phyloP scores from a whole-genome alignment of 768 basidiomycete species.

The Tricholoma sp. region DNA sequence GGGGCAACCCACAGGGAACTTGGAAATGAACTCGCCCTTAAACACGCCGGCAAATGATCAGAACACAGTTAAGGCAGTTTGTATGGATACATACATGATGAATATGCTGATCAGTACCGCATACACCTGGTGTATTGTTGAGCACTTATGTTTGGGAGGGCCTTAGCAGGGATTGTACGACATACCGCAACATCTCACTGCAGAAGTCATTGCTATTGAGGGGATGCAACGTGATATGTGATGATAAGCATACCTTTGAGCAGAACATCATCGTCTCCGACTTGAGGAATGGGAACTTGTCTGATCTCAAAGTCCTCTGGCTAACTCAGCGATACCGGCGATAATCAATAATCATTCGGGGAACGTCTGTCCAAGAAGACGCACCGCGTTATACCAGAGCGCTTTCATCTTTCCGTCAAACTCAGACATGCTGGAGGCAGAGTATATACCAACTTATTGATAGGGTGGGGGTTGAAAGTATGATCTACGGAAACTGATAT shows the following conservation, averaged over 20 bases:
- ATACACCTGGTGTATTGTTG: constrained; percentile 34
- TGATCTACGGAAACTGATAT: background rate
- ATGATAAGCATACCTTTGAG: constrained; percentile 47
- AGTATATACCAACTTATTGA: background rate
- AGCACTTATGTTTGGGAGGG: background rate
- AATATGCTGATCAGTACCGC: constrained; percentile 61
- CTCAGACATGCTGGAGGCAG: constrained; percentile 36
- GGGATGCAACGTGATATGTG: background rate
- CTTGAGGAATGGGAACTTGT: constrained; percentile 60
- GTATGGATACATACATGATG: constrained; percentile 38
- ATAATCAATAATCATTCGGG: constrained; percentile 12
- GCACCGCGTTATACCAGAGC: constrained; percentile 56
- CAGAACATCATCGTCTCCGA: constrained; percentile 66
- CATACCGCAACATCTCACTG: constrained; percentile 42
- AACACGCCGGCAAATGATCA: background rate
- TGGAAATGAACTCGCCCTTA: constrained; percentile 55
- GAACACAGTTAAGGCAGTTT: background rate
- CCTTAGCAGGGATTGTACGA: constrained; percentile 2
- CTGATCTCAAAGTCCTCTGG: constrained; percentile 63
- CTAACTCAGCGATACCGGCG: constrained; percentile 27
- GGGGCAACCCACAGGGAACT: constrained; percentile 40
- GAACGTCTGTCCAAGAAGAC: constrained; percentile 10
- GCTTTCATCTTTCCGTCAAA: constrained; percentile 50
- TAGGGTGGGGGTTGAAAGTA: background rate
- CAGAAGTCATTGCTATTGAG: constrained; percentile 7